Base-by-base conservation (phyloP, 768 basidiomycete species). In the Kwoniella dendrophila region DNA sequence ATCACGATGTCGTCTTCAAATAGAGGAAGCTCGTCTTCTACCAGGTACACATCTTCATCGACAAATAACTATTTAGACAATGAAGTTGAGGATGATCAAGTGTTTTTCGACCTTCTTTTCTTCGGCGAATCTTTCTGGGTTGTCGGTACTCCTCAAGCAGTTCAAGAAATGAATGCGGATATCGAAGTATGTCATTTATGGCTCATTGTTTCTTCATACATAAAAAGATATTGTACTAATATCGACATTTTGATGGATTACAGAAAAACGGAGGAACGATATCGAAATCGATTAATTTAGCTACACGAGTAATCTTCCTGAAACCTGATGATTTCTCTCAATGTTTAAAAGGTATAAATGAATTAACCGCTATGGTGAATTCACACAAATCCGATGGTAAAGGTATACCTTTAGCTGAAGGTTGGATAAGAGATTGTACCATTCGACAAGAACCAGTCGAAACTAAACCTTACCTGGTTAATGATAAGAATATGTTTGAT, bases 231-330 rank as follows among this genome's bases (percentile, higher is more conserved):
- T 47, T 11, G 45, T 47, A 47, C 45, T 26, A 47, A 22, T 26
- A 47, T n/a, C n/a, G n/a, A n/a, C n/a, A n/a, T n/a, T n/a, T n/a
- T n/a, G n/a, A n/a, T n/a, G n/a, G n/a, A n/a, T n/a, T n/a, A n/a
- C 24, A 36, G 32, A 51, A 51, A 33, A 22, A 51, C 32, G 49
- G 49, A 11, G 49, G 49, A n/a, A 51, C 26, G 14, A 51, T 51
- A 10, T 51, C 49, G 0, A n/a, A 29, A 7, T 51, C 10, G 1
- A n/a, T 51, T 4, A 32, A n/a, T 1, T 2, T 32, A 18, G 49
- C 49, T 32, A 51, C 29, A 18, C 29, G 49, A 51, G 49, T 51
- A 6, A 51, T 51, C 49, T 51, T 51, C 26, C 49, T 51, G 12
- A 22, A 33, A 34, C 49, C 49, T n/a, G 30, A 51, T 14, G 49